phyloP scores from a whole-genome alignment of 2,329 filamentous ascomycete species.

The Diaporthe amygdali region DNA sequence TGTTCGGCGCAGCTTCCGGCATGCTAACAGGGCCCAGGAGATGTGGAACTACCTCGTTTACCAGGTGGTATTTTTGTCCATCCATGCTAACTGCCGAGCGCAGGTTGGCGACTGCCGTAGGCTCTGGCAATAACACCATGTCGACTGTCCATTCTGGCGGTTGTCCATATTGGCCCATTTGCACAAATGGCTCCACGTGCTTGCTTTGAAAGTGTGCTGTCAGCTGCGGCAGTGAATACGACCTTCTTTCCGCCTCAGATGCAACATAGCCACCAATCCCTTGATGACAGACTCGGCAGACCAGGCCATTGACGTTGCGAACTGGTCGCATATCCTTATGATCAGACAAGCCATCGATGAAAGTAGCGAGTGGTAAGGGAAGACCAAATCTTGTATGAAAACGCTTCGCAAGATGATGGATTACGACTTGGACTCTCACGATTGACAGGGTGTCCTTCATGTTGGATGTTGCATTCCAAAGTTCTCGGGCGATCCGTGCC shows the following conservation, averaged over 20 bases:
- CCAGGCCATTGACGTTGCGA: conserved; percentile 56
- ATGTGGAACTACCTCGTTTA: conserved; percentile 45
- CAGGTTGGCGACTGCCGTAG: conserved; percentile 37
- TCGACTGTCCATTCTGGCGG: conserved; percentile 49
- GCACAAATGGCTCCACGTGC: conserved; percentile 40
- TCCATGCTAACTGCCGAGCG: conserved; percentile 35
- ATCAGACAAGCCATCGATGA: conserved; percentile 63
- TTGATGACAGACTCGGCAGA: conserved; percentile 59
- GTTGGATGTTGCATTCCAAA: conserved; percentile 66
- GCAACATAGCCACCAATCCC: conserved; percentile 35
- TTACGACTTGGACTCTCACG: conserved; percentile 66
- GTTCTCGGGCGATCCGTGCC: conserved; percentile 58
- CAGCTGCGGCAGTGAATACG: conserved; percentile 64
- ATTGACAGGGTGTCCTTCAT: conserved; percentile 67
- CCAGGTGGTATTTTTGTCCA: conserved; percentile 38
- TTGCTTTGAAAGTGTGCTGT: conserved; percentile 60
- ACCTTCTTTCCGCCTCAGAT: conserved; percentile 40
- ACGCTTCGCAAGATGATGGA: conserved; percentile 65
- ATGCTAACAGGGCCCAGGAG: conserved; percentile 32
- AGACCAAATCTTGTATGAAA: conserved; percentile 64
- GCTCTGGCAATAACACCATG: conserved; percentile 50
- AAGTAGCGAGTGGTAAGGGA: conserved; percentile 61
- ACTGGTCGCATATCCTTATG: conserved; percentile 62
- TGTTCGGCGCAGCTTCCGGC: not conserved
- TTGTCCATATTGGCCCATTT: conserved; percentile 27